Evolutionary conservation across 1,284 basidiomycete genomes (phyloP).

Genomic region (Fomitopsis palustris): DNA sequence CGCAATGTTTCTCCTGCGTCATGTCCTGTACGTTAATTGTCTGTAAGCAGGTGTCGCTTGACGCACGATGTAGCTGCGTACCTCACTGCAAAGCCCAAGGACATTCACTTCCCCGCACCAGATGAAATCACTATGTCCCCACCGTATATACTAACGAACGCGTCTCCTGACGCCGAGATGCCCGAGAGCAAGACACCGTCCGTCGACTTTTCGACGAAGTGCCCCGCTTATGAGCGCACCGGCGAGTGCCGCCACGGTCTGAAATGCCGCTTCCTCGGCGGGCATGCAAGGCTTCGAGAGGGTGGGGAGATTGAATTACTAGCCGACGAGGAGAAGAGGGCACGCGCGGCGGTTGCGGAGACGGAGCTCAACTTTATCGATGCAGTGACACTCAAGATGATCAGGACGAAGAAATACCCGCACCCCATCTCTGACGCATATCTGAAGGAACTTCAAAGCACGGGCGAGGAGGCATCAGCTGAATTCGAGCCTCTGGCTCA

Average conservation of each 20-base stretch:
- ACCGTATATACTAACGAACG: conserved; percentile 46
- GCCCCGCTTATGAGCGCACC: conserved; percentile 70
- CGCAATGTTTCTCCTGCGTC: background rate
- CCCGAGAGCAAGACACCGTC: conserved; percentile 37
- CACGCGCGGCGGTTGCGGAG: conserved; percentile 43
- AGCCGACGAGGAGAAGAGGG: conserved; percentile 58
- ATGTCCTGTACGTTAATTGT: background rate
- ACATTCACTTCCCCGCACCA: conserved; percentile 58
- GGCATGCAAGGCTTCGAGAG: conserved; percentile 54
- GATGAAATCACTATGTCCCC: conserved; percentile 38
- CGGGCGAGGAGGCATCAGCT: conserved; percentile 29
- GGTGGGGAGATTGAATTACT: conserved; percentile 40
- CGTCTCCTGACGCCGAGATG: conserved; percentile 21
- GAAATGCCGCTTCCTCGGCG: conserved; percentile 88
- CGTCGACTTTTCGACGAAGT: conserved; percentile 49
- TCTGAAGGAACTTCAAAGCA: conserved; percentile 51
- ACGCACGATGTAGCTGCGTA: conserved; percentile 81
- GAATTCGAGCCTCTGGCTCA: background rate
- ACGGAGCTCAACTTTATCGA: conserved; percentile 78
- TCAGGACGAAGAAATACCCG: conserved; percentile 72
- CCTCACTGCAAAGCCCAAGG: conserved; percentile 71
- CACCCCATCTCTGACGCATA: conserved; percentile 69
- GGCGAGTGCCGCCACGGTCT: conserved; percentile 87
- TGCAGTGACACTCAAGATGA: conserved; percentile 49
- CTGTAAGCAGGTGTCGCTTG: conserved; percentile 65